Percentiles rank a stretch among this genome's conserved stretches.
Conservation (phyloP, 805 yeast species). For the Debaryomyces prosopidis region DNA sequence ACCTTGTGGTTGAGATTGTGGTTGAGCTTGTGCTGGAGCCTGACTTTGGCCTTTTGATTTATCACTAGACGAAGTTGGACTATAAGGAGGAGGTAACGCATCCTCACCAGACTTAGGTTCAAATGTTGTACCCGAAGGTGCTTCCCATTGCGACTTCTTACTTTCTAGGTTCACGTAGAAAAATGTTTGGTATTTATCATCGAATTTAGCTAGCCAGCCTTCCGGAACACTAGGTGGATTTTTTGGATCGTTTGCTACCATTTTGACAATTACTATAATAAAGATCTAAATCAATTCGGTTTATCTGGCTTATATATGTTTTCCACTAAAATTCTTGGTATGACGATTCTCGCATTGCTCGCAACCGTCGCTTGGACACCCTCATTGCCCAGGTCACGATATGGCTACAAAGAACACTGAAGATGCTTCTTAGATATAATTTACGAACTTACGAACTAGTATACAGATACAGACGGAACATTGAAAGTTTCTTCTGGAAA, state of each 20-base stretch:
- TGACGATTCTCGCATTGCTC: too few relatives aligned
- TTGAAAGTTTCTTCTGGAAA: constrained; percentile 29
- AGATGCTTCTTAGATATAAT: not conserved
- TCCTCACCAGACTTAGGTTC: constrained; percentile 6
- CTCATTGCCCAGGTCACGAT: too few relatives aligned
- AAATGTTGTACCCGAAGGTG: constrained; percentile 56
- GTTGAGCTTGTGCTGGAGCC: not conserved
- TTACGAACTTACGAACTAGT: not conserved
- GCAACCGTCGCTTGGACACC: too few relatives aligned
- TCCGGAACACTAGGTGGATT: constrained; percentile 56
- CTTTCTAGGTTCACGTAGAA: constrained; percentile 76
- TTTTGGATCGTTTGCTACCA: constrained; percentile 17
- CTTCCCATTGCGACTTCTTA: constrained; percentile 88
- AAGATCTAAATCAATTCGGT: too few relatives aligned
- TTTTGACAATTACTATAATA: not conserved
- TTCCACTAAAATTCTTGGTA: too few relatives aligned
- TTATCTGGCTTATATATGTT: too few relatives aligned
- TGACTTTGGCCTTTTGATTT: not conserved
- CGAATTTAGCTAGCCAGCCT: constrained; percentile 77
- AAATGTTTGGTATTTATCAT: constrained; percentile 68
- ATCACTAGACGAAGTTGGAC: constrained; percentile 11
- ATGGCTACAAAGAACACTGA: too few relatives aligned
- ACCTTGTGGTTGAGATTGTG: constrained; percentile 6
- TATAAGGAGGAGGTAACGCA: constrained; percentile 45
- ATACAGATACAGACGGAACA: not conserved